phyloP scores from a whole-genome alignment of 768 basidiomycete genomes.

The Daedaleopsis sinensis region DNA sequence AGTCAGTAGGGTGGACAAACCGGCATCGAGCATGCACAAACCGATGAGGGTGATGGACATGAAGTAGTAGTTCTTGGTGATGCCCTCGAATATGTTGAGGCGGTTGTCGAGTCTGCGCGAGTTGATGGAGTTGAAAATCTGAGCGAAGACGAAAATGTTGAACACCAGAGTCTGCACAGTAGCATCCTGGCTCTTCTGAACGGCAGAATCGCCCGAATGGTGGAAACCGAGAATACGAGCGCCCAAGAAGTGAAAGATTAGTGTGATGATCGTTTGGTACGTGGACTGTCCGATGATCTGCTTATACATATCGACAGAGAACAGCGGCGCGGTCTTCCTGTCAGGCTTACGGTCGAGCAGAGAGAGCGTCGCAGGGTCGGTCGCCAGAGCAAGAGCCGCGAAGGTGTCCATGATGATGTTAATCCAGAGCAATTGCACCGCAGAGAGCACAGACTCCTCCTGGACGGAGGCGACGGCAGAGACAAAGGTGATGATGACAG shows the following conservation, averaged over 20 bases:
- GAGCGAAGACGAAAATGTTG: constrained; percentile 98
- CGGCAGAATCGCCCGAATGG: constrained; percentile 31
- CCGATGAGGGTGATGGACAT: constrained; percentile 83
- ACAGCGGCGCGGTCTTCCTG: constrained; percentile 84
- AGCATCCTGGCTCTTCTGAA: constrained; percentile 40
- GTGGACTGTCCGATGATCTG: constrained; percentile 89
- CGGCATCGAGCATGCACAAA: constrained; percentile 31
- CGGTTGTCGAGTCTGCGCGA: constrained; percentile 83
- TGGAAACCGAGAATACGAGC: constrained; percentile 65
- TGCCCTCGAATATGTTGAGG: constrained; percentile 88
- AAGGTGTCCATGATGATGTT: constrained; percentile 99
- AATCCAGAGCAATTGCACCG: constrained; percentile 97
- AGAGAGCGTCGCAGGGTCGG: constrained; percentile 85
- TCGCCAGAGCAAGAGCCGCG: constrained; percentile 95
- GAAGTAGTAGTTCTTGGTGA: constrained; percentile 82
- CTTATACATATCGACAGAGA: constrained; percentile 95
- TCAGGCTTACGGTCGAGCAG: constrained; percentile 92
- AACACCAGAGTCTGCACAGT: constrained; percentile 88
- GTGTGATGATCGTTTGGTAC: constrained; percentile 82
- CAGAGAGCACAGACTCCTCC: constrained; percentile 87
- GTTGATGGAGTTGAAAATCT: constrained; percentile 96
- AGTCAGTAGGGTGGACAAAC: neutral
- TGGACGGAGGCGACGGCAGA: constrained; percentile 78
- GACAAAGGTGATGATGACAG: constrained; percentile 91
- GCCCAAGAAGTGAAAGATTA: constrained; percentile 91